phyloP scores from a whole-genome alignment of 345 rosid genomes.

The Populus nigra region DNA sequence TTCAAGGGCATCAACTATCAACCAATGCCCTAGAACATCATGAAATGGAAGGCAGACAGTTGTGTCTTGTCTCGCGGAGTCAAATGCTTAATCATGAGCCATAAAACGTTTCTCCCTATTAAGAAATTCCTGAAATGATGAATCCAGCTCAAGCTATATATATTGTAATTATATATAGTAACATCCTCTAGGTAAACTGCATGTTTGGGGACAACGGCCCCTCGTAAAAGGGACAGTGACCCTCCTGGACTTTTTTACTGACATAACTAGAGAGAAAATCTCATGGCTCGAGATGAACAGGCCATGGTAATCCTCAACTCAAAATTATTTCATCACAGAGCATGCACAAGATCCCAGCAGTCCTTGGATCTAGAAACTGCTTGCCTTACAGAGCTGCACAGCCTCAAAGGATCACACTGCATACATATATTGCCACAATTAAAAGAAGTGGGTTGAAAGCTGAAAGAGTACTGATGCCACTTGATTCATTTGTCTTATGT shows the following conservation, averaged over 20 bases:
- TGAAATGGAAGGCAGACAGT: slow-evolving; percentile 18
- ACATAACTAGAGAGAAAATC: not conserved
- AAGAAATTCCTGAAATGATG: slow-evolving; percentile 5
- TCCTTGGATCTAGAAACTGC: slow-evolving; percentile 7
- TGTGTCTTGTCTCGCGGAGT: not conserved
- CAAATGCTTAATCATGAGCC: slow-evolving; percentile 9
- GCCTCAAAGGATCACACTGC: not conserved
- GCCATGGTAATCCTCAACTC: not conserved
- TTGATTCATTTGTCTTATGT: too few species aligned
- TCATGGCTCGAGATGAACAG: not conserved
- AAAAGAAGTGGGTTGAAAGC: not conserved
- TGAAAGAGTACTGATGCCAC: not conserved
- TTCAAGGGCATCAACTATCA: too few species aligned
- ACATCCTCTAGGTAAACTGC: not conserved
- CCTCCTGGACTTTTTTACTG: not conserved
- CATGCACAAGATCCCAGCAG: slow-evolving; percentile 13
- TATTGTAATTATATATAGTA: too few species aligned
- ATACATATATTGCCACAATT: not conserved
- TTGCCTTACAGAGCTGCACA: not conserved
- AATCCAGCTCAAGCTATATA: not conserved
- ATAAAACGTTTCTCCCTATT: not conserved
- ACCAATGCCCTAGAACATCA: not conserved
- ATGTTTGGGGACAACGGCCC: not conserved
- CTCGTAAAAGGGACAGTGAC: not conserved
- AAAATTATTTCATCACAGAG: not conserved